Evolutionary conservation across 2,329 filamentous ascomycete genomes (phyloP).

Genomic region (Trichophyton equinum): DNA sequence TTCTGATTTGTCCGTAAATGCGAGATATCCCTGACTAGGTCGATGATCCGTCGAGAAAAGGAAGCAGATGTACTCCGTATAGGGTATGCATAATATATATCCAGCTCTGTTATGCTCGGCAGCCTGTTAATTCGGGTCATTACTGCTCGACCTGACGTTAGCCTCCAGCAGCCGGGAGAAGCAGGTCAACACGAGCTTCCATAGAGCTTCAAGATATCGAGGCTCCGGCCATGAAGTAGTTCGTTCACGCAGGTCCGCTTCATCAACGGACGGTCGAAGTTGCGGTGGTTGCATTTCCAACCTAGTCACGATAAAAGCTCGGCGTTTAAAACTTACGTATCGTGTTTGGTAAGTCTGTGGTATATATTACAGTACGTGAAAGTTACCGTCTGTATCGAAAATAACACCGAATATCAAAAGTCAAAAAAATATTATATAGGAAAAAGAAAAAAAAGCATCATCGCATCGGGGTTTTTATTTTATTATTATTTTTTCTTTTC

Average conservation of each 20-base stretch:
- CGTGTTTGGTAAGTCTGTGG: neutral
- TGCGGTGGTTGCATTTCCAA: neutral
- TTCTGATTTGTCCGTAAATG: neutral
- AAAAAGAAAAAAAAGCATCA: neutral
- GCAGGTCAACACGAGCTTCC: neutral
- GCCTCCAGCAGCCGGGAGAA: neutral
- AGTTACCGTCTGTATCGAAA: neutral
- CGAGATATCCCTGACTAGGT: neutral
- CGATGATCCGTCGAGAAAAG: neutral
- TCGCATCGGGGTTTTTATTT: neutral
- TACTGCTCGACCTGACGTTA: neutral
- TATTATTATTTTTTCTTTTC: neutral
- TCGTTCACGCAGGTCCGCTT: neutral
- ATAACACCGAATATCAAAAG: neutral
- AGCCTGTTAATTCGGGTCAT: neutral
- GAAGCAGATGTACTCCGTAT: neutral
- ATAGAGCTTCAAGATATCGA: neutral
- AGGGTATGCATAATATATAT: neutral
- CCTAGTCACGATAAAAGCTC: too few species aligned
- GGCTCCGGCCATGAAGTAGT: neutral
- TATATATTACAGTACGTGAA: neutral
- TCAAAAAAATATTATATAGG: neutral
- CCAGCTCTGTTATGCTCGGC: neutral
- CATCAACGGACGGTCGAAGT: neutral
- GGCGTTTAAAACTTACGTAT: neutral